phyloP scores from a whole-genome alignment of 257 asterid genomes.

The Fraxinus pennsylvanica region DNA sequence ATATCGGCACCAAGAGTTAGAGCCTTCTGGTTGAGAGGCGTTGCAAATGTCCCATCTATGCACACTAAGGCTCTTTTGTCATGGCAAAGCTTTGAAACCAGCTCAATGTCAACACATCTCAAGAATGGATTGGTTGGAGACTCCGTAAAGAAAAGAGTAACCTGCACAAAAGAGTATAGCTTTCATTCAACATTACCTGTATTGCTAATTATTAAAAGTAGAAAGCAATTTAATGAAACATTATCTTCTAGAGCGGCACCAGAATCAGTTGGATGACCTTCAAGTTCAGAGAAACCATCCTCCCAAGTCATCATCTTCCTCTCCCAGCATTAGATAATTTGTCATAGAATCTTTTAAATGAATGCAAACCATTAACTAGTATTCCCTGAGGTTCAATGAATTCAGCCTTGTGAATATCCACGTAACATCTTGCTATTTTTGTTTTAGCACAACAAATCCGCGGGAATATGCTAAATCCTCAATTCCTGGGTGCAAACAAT shows the following conservation, averaged over 20 bases:
- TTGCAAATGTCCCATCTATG: conserved; percentile 88
- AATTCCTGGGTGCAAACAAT: conserved; percentile 36
- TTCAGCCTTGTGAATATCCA: conserved; percentile 18
- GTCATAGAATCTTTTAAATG: conserved; percentile 23
- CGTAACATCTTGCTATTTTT: conserved; percentile 24
- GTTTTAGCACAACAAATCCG: conserved; percentile 20
- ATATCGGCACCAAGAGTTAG: conserved; percentile 92
- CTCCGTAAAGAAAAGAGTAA: conserved; percentile 79
- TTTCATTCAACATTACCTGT: conserved; percentile 5
- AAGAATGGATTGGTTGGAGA: conserved; percentile 92
- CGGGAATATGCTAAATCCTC: conserved; percentile 20
- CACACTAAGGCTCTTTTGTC: conserved; percentile 79
- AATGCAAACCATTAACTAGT: conserved; percentile 18
- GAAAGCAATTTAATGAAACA: conserved; percentile 15
- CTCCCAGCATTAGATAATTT: conserved; percentile 23
- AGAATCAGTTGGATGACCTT: conserved; percentile 25
- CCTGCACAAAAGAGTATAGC: conserved; percentile 50
- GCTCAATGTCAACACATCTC: conserved; percentile 92
- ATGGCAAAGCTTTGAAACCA: conserved; percentile 85
- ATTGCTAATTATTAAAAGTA: background rate
- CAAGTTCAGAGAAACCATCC: conserved; percentile 47
- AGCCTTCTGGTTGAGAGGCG: conserved; percentile 93
- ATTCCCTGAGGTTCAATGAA: conserved; percentile 13
- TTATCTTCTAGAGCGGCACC: conserved; percentile 17
- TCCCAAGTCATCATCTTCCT: conserved; percentile 37